Evolutionary conservation across 1,284 basidiomycete species (phyloP), one percentile per base, ranked within the genome.

Genomic region (Ustilago lituana): DNA sequence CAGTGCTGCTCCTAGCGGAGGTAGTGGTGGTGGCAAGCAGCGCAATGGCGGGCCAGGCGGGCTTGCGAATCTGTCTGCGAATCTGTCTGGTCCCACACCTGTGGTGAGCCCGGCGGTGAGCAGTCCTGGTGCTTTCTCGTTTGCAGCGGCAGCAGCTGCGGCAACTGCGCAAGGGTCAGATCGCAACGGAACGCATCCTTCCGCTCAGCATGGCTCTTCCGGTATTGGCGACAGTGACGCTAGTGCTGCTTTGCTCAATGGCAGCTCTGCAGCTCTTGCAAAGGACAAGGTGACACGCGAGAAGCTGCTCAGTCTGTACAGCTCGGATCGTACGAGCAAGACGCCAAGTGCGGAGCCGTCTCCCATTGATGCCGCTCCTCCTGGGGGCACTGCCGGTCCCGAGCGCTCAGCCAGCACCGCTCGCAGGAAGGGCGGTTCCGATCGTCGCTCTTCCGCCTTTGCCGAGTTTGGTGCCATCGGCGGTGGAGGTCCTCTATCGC

Each of bases 71-170:
- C 51, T 63, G 15, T 60, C 58, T 19, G 72, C 47, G 5, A 64
- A 52, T 36, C 51, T 63, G 15, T 60, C 58, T 14, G 70, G 69
- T 24, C 62, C 60, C 1, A 33, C 70, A 5, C 58, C 70, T 9
- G 61, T 62, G 6, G 43, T 58, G 23, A 66, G 70, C 22, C 66
- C 67, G 9, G 20, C 67, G 19, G 62, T 76, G 12, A 59, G 58
- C 48, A 73, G 70, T 9, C 77, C 77, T 2, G 75, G 77, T 39
- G 71, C 56, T 9, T 78, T 78, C 51, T 73, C 69, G 27, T 78
- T 78, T 59, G 77, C 77, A 11, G 77, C 75, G 3, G 77, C 77
- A 20, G 66, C 59, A 7, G 53, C 59, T 40, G 60, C 72, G 15
- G 49, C 63, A 24, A 59, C 62, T 14, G 46, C 70, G 35, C 58